Conservation (phyloP, 306 rosid genomes). For the Lotus japonicus region DNA sequence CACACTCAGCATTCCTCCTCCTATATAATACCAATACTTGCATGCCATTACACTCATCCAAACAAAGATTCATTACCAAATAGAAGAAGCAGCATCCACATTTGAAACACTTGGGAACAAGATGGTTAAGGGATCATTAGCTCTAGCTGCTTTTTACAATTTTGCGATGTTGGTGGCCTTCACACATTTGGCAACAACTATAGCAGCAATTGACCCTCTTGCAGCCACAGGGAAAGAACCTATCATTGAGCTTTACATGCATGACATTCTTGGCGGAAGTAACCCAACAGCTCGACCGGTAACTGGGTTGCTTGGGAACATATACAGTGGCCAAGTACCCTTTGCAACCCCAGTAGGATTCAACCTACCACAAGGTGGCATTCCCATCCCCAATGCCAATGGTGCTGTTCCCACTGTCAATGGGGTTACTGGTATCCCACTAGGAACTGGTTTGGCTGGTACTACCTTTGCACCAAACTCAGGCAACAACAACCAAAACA, state of each 20-base stretch:
- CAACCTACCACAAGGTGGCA: conserved; percentile 49
- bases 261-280: conserved; percentile 78
- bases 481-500: conserved; percentile 32
- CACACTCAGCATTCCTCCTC: conserved; percentile 12
- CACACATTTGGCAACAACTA: conserved; percentile 16
- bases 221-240: conserved; percentile 48
- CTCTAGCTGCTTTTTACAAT: conserved; percentile 21
- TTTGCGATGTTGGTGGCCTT: conserved; percentile 24
- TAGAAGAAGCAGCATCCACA: background rate
- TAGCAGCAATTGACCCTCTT: conserved; percentile 43
- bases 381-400: conserved; percentile 82
- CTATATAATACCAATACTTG: conserved; percentile 25
- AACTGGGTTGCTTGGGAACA: conserved; percentile 74
- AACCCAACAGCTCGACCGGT: conserved; percentile 80
- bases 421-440: conserved; percentile 70
- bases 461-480: conserved; percentile 55
- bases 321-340: conserved; percentile 81
- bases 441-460: conserved; percentile 78
- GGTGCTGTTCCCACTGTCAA: conserved; percentile 78
- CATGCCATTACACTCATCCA: conserved; percentile 22
- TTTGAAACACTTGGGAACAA: conserved; percentile 9
- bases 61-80: background rate
- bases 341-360: conserved; percentile 72
- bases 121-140: conserved; percentile 25
- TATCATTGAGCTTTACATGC: conserved; percentile 71